phyloP scores from a whole-genome alignment of 2,329 filamentous ascomycete species.

The Fusarium albidum region DNA sequence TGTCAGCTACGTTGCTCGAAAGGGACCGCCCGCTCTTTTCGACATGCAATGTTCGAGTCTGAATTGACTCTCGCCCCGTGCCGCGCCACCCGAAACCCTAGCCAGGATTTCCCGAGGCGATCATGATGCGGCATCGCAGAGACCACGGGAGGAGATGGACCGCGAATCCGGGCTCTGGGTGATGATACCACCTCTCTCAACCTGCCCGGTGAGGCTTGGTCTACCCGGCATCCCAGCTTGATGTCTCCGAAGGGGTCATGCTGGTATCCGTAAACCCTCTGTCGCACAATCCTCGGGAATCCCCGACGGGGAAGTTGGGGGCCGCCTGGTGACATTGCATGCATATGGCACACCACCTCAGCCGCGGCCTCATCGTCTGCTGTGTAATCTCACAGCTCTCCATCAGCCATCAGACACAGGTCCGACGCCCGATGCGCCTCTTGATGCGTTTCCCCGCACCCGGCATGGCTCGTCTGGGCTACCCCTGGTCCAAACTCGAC shows the following conservation, averaged over 20 bases:
- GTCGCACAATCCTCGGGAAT: slow-evolving; percentile 23
- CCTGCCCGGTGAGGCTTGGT: slow-evolving; percentile 9
- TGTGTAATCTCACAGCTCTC: slow-evolving; percentile 37
- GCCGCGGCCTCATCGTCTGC: slow-evolving; percentile 27
- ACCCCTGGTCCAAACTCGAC: slow-evolving; percentile 21
- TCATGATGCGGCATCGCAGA: slow-evolving; percentile 3
- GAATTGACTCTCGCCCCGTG: slow-evolving; percentile 44
- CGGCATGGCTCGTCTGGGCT: slow-evolving; percentile 17
- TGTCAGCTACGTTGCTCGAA: slow-evolving; percentile 37
- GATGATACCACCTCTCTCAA: slow-evolving; percentile 5
- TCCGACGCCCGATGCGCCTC: slow-evolving; percentile 12
- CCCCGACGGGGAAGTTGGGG: slow-evolving; percentile 13
- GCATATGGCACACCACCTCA: slow-evolving; percentile 30
- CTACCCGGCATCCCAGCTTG: slow-evolving; percentile 20
- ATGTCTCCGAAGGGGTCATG: slow-evolving; percentile 16
- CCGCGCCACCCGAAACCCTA: slow-evolving; percentile 44
- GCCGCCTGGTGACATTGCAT: slow-evolving; percentile 22
- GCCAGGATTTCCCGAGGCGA: slow-evolving; percentile 4
- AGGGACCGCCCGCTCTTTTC: slow-evolving; percentile 20
- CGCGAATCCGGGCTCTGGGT: not conserved
- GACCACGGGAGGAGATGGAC: not conserved
- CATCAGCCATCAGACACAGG: slow-evolving; percentile 27
- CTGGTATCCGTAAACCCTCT: slow-evolving; percentile 8
- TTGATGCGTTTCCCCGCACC: slow-evolving; percentile 36
- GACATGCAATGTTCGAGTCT: slow-evolving; percentile 15